phyloP scores from a whole-genome alignment of 768 basidiomycete genomes.

The Boletus huronensis region DNA sequence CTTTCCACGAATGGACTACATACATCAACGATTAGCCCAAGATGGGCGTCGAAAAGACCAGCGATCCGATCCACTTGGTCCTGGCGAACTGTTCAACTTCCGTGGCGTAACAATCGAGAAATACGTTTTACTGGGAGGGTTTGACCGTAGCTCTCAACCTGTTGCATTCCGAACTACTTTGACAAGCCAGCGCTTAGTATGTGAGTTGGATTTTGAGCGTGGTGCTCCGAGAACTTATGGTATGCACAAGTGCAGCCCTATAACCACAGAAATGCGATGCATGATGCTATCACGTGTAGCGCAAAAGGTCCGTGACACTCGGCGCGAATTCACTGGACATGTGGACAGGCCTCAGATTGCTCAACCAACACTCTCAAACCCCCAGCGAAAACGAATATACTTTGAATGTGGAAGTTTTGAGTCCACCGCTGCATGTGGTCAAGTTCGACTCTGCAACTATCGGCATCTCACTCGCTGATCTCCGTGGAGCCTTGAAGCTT shows the following conservation, averaged over 20 bases:
- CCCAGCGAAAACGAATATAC: neutral
- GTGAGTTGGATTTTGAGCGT: neutral
- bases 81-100: conserved; percentile 34
- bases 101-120: neutral
- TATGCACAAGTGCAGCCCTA: neutral
- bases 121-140: conserved; percentile 46
- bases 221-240: neutral
- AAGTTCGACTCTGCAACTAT: neutral
- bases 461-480: neutral
- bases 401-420: neutral
- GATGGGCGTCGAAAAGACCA: conserved; percentile 55
- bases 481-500: neutral
- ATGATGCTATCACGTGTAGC: conserved; percentile 1
- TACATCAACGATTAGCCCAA: conserved; percentile 66
- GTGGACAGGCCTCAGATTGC: neutral
- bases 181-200: neutral
- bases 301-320: neutral
- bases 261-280: neutral
- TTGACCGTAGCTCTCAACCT: conserved; percentile 43
- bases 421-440: neutral
- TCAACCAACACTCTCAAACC: neutral
- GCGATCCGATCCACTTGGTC: conserved; percentile 71
- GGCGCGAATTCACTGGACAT: too few species aligned
- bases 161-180: conserved; percentile 13
- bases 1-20: conserved; percentile 19